Evolutionary conservation across 2,329 filamentous ascomycete species (phyloP).

Genomic region (Botrytis paeoniae): DNA sequence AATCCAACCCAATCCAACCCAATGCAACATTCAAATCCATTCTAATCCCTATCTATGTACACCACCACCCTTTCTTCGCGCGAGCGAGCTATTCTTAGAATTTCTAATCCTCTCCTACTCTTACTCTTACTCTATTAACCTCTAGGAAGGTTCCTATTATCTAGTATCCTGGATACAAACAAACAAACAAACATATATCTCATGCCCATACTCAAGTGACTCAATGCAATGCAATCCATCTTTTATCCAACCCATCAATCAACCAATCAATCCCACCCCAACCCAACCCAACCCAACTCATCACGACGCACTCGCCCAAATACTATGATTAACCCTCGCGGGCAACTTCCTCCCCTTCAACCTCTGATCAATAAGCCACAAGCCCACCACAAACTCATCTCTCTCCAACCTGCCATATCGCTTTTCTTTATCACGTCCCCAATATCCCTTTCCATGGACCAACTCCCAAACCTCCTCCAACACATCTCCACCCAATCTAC

Average conservation of each 20-base stretch:
- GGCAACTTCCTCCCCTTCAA: conserved; percentile 78
- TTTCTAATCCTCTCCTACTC: background rate
- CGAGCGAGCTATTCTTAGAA: background rate
- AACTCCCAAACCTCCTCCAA: conserved; percentile 75
- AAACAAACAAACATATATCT: background rate
- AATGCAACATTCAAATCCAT: background rate
- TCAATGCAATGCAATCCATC: background rate
- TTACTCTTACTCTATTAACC: background rate
- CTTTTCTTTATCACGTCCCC: conserved; percentile 49
- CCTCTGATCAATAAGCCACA: conserved; percentile 80
- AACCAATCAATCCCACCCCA: background rate
- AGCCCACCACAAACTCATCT: conserved; percentile 76
- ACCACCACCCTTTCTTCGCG: background rate
- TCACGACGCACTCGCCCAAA: conserved; percentile 66
- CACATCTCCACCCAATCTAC: conserved; percentile 63
- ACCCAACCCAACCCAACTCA: conserved; percentile 41
- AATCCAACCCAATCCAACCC: background rate
- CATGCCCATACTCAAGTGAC: no score
- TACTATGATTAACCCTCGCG: conserved; percentile 64
- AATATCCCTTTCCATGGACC: conserved; percentile 59
- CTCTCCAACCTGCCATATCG: conserved; percentile 54
- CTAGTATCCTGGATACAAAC: background rate
- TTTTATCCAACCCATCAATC: background rate
- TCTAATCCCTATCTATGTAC: background rate
- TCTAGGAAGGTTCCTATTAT: background rate